phyloP scores from a whole-genome alignment of 2,329 filamentous ascomycete species.

The Aureobasidium sp. region DNA sequence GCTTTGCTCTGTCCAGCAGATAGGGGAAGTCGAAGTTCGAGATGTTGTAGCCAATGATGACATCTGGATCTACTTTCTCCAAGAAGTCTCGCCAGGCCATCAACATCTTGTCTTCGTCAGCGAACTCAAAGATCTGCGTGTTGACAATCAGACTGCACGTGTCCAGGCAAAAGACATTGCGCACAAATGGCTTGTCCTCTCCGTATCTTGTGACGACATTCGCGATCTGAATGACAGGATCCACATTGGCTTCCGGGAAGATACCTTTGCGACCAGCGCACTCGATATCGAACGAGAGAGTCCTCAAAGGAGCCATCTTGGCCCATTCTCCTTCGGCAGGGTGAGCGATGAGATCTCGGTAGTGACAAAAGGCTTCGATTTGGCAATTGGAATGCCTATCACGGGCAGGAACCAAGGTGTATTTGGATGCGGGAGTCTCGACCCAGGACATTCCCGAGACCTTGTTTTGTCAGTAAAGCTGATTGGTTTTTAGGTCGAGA shows the following conservation, averaged over 20 bases:
- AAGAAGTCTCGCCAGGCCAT: conserved; percentile 86
- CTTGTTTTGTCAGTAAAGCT: conserved; percentile 32
- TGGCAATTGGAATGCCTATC: conserved; percentile 87
- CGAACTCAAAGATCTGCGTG: conserved; percentile 80
- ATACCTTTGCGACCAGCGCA: conserved; percentile 96
- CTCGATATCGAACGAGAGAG: conserved; percentile 97
- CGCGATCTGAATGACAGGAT: conserved; percentile 96
- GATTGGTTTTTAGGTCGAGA: conserved; percentile 15
- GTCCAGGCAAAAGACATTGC: conserved; percentile 94
- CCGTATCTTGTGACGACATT: conserved; percentile 92
- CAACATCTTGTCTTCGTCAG: conserved; percentile 82
- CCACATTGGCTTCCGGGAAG: conserved; percentile 85
- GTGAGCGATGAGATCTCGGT: conserved; percentile 77
- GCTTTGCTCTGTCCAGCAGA: conserved; percentile 76
- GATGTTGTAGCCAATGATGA: conserved; percentile 99
- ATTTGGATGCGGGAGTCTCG: conserved; percentile 68
- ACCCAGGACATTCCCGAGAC: conserved; percentile 98
- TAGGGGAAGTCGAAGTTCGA: conserved; percentile 98
- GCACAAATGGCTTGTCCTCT: conserved; percentile 89
- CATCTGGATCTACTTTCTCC: conserved; percentile 84
- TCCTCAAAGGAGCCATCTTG: conserved; percentile 90
- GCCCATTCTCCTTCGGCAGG: conserved; percentile 89
- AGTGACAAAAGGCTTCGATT: conserved; percentile 83
- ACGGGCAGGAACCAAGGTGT: conserved; percentile 58
- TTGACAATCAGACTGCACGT: conserved; percentile 91